Conservation (phyloP, 179 eudicot species). For the Carnegiea gigantea region DNA sequence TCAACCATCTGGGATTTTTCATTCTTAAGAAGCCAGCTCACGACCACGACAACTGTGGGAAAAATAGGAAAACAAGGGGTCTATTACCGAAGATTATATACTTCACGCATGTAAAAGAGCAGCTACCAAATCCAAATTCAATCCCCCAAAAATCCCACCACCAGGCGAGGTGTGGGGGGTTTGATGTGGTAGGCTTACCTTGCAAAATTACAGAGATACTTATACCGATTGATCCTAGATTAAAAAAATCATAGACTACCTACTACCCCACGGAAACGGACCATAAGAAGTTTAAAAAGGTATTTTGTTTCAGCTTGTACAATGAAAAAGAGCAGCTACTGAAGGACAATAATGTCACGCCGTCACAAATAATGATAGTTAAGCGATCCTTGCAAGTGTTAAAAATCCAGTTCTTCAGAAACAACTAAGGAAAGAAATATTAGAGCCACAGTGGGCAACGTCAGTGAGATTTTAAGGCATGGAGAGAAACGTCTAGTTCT, state of each 20-base stretch:
- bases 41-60: conserved; percentile 78
- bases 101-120: conserved; percentile 43
- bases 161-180: too few relatives aligned
- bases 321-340: conserved; percentile 42
- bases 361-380: conserved; percentile 50
- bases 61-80: conserved; percentile 86
- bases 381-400: conserved; percentile 72
- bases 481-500: conserved; percentile 64
- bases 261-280: too few relatives aligned
- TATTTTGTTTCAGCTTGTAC: too few relatives aligned
- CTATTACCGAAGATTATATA: conserved; percentile 68
- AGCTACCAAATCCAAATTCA: too few relatives aligned
- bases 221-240: too few relatives aligned
- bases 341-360: conserved; percentile 38
- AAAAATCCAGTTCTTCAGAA: too few relatives aligned
- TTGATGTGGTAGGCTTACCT: too few relatives aligned
- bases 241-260: too few relatives aligned
- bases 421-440: conserved; percentile 70
- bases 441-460: conserved; percentile 78
- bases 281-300: too few relatives aligned
- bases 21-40: conserved; percentile 82
- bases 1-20: conserved; percentile 65
- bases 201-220: too few relatives aligned
- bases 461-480: conserved; percentile 63
- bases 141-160: too few relatives aligned